Base-by-base conservation (phyloP, 805 yeast species). In the Zygosaccharomyces siamensis region DNA sequence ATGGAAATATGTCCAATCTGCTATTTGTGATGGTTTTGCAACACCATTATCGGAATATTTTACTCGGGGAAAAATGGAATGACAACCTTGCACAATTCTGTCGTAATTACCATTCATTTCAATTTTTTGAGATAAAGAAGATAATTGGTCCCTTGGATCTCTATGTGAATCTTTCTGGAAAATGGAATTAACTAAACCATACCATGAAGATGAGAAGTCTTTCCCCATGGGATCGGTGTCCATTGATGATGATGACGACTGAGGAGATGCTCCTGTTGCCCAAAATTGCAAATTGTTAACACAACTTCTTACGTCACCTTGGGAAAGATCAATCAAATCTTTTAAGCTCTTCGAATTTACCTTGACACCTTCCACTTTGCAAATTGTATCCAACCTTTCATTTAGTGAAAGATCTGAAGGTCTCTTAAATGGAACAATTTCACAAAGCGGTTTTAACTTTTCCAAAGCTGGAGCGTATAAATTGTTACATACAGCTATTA, bases 401-500 rank as follows among this genome's bases (percentile, higher is more conserved):
- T 71, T 71, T 24, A 78, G 65, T 32, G 72, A 74, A 45, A 64
- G 69, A 45, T 70, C 74, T 2, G 78, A 61, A 0, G 95, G 83
- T 48, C 79, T 80, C 49, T 73, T 75, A 59, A 89, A 85, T 5
- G 78, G 64, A 2, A 92, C 72, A 5, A 86, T 72, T 58, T 92
- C 97, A 53, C 92, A 80, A 50, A 75, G 69, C 0, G 84, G 84
- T 52, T 92, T 79, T 51, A 92, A 70, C 48, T 79, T 81, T 45
- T 88, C 95, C 67, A 92, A 71, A 1, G 86, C 79, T 2, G 82
- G 78, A 0, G 87, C 78, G 64, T 86, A 89, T 1, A 86, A 74
- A 60, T 93, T 96, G 61, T 92, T 93, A 63, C 97, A 95, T 48
- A 93, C 80, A 37, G 96, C 90, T 46, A 92, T 87, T 16, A 93